Evolutionary conservation across 1,139 yeast genomes (phyloP), one percentile per base, ranked within the genome.

Genomic region (Zygoascus hellenicus): DNA sequence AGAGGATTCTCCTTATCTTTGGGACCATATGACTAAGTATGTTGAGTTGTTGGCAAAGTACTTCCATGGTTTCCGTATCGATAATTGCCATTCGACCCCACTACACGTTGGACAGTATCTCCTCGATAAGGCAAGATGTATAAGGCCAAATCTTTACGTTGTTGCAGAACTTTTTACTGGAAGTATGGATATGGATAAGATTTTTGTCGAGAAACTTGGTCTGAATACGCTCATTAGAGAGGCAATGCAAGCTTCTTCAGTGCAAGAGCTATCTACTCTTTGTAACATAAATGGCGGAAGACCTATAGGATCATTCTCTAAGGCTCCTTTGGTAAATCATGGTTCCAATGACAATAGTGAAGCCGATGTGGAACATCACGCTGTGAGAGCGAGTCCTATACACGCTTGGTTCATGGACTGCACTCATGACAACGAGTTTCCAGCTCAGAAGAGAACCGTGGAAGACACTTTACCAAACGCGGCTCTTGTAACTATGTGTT

Each of bases 361-460:
- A 11, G 46, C 48, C 31, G 38, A 50, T 9, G 56, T 53, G 16
- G 50, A 51, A 2, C 48, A 55, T 14, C 76, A 75, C 55, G 72
- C 80, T 11, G 74, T 87, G 46, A 74, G 80, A 1, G 71, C 80
- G 7, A 77, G 82, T 38, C 80, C 82, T 11, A 95, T 96, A 2
- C 97, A 89, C 66, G 96, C 97, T 0, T 72, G 92, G 58, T 85
- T 92, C 59, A 90, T 92, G 97, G 98, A 92, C 64, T 90, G 97
- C 60, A 90, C 97, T 2, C 98, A 92, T 65, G 98, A 92, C 65
- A 92, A 92, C 61, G 94, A 88, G 65, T 83, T 81, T 34, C 96
- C 97, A 2, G 76, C 75, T 38, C 95, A 90, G 58, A 88, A 85
- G 67, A 78, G 97, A 62, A 89, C 96, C 0, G 83, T 88, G 1